Evolutionary conservation across 2,329 filamentous ascomycete species (phyloP), one percentile per base, ranked within the genome.

Genomic region (Chaetomium sp.): DNA sequence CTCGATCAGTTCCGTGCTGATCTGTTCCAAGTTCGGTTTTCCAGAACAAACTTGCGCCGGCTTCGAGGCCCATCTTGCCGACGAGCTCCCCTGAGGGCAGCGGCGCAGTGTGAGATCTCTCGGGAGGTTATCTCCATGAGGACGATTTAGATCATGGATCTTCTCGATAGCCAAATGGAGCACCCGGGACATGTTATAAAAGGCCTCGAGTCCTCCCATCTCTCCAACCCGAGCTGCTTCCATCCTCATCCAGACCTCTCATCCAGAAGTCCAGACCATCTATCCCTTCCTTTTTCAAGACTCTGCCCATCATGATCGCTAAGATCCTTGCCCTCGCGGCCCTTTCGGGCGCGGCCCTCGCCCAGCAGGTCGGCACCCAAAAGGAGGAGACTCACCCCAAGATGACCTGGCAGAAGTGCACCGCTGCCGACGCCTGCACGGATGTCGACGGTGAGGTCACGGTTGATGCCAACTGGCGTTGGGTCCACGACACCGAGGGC

Each of bases 381-480:
- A 72, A 68, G 49, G 60, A 71, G 10, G 80, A 82, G 64, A 73
- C 64, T 38, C 80, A 84, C 65, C 81, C 81, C 32, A 58, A 72
- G 36, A 69, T 85, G 64, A 74, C 68, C 52, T 82, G 79, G 76
- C 71, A 77, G 58, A 73, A 74, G 62, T 85, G 81, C 69, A 75
- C 78, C 38, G 65, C 69, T 34, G 71, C 69, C 54, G 78, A 79
- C 56, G 70, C 68, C 52, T 85, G 81, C 72, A 74, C 70, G 19
- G 71, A 68, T 51, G 74, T 79, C 61, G 64, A 66, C 45, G 79
- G 76, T 40, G 76, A 75, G 38, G 73, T 85, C 40, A 78, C 78
- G 52, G 69, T 85, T 62, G 81, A 85, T 59, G 67, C 80, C 64
- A 84, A 84, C 72, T 84, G 80, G 80, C 77, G 81, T 58, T 84